A percentile compares a stretch with the other conserved stretches of the same genome.
Evolutionary conservation across 2,329 filamentous ascomycete species (phyloP).

Genomic region (Huntiella savannae): DNA sequence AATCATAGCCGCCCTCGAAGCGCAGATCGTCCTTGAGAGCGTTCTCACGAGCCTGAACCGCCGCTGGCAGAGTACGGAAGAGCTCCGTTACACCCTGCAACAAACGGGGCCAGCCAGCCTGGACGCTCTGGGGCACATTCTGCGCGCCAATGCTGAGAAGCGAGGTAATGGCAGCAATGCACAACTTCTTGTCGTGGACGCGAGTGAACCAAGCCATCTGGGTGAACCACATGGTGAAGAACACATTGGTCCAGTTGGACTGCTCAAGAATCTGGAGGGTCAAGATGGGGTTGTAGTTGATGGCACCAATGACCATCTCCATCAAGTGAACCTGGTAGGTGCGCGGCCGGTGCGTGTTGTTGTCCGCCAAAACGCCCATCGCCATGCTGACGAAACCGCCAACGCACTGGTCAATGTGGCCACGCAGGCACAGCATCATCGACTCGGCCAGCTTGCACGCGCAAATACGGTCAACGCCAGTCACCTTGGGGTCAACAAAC

Average conservation of each 20-base stretch:
- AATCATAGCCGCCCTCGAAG: slow-evolving; percentile 42
- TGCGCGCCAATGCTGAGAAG: slow-evolving; percentile 62
- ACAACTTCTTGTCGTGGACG: slow-evolving; percentile 97
- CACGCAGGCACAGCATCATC: slow-evolving; percentile 86
- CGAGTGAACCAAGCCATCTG: slow-evolving; percentile 84
- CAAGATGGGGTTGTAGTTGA: slow-evolving; percentile 88
- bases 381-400: slow-evolving; percentile 76
- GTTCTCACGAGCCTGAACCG: slow-evolving; percentile 81
- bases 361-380: slow-evolving; percentile 59
- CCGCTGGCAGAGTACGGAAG: slow-evolving; percentile 77
- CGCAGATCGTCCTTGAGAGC: slow-evolving; percentile 76
- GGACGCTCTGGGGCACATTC: slow-evolving; percentile 78
- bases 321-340: slow-evolving; percentile 90
- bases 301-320: slow-evolving; percentile 96
- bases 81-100: slow-evolving; percentile 73
- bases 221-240: slow-evolving; percentile 96
- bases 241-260: slow-evolving; percentile 93
- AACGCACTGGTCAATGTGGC: slow-evolving; percentile 72
- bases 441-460: slow-evolving; percentile 95
- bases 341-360: slow-evolving; percentile 69
- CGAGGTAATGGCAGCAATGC: slow-evolving; percentile 78
- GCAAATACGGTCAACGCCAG: slow-evolving; percentile 85
- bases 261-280: slow-evolving; percentile 73
- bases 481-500: slow-evolving; percentile 81
- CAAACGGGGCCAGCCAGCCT: slow-evolving; percentile 84